A percentile compares a stretch with the other conserved stretches of the same genome.
phyloP scores from a whole-genome alignment of 1,284 basidiomycete genomes.

The Gymnopus androsaceus region DNA sequence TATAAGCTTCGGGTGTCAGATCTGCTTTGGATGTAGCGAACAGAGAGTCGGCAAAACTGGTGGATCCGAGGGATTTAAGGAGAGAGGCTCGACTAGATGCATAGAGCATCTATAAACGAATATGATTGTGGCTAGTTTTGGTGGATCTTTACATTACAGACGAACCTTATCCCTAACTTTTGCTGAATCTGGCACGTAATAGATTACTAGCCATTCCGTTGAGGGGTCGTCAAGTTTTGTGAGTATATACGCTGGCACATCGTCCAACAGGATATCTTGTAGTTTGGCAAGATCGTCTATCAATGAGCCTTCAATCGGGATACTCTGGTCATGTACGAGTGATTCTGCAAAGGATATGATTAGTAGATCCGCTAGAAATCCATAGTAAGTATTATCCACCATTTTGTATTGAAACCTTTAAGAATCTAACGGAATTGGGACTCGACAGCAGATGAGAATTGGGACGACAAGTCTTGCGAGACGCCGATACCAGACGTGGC shows the following conservation, averaged over 20 bases:
- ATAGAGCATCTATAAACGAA: constrained; percentile 79
- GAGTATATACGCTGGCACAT: constrained; percentile 73
- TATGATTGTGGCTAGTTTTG: not conserved
- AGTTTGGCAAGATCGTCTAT: constrained; percentile 61
- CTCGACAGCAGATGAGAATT: constrained; percentile 60
- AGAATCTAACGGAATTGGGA: constrained; percentile 57
- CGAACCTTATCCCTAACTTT: constrained; percentile 76
- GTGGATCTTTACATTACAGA: not conserved
- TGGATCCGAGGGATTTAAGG: constrained; percentile 75
- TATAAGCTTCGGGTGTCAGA: constrained; percentile 66
- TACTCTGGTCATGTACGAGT: constrained; percentile 57
- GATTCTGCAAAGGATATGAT: constrained; percentile 51
- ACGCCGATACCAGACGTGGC: constrained; percentile 66
- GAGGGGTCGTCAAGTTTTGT: constrained; percentile 60
- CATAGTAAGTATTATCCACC: constrained; percentile 43
- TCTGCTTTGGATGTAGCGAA: constrained; percentile 81
- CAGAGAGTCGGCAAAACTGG: constrained; percentile 74
- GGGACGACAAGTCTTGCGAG: constrained; percentile 50
- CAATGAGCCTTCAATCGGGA: constrained; percentile 51
- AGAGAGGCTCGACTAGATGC: constrained; percentile 81
- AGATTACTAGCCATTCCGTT: constrained; percentile 69
- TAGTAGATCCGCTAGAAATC: constrained; percentile 26
- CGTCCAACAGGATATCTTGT: constrained; percentile 57
- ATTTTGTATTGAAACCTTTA: constrained; percentile 74
- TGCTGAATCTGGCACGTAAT: constrained; percentile 76